These are phyloP conservation scores for Amniculicola lignicola DNA, from an alignment of 495 filamentous ascomycete genomes.

Conservation along the genomic window DNA sequence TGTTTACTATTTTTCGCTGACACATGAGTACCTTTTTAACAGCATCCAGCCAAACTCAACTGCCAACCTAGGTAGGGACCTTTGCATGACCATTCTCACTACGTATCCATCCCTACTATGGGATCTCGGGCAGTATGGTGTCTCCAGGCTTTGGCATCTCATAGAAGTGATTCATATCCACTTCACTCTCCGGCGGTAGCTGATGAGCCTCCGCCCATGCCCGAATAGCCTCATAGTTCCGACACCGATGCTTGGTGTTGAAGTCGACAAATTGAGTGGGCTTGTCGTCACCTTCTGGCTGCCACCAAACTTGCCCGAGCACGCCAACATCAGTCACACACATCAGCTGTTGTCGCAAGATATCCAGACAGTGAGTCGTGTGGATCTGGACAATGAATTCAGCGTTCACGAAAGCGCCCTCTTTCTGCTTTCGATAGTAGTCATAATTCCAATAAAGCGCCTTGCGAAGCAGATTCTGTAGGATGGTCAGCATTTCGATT, in stretches of 20 bases:
- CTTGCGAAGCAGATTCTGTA: slow-evolving; percentile 54
- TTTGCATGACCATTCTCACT: too few species aligned
- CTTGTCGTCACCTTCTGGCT: slow-evolving; percentile 35
- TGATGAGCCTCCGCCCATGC: slow-evolving; percentile 52
- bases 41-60: too few species aligned
- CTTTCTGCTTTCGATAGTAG: slow-evolving; percentile 49
- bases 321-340: slow-evolving; percentile 53
- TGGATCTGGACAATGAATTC: slow-evolving; percentile 51
- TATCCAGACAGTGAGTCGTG: slow-evolving; percentile 56
- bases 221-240: slow-evolving; percentile 54
- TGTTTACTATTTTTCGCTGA: too few species aligned
- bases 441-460: slow-evolving; percentile 56
- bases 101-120: too few species aligned
- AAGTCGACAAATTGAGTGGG: slow-evolving; percentile 54
- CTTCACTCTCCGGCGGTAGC: slow-evolving; percentile 42
- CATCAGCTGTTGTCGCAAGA: slow-evolving; percentile 56
- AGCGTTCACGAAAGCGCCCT: slow-evolving; percentile 51
- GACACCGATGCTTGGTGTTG: slow-evolving; percentile 54
- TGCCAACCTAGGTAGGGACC: too few species aligned
- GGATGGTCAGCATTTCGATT: background rate
- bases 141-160: slow-evolving; percentile 43
- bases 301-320: slow-evolving; percentile 54
- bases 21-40: too few species aligned
- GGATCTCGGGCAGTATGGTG: slow-evolving; percentile 43
- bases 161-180: slow-evolving; percentile 42